phyloP scores from a whole-genome alignment of 257 asterid species.

The Solanum boliviense region DNA sequence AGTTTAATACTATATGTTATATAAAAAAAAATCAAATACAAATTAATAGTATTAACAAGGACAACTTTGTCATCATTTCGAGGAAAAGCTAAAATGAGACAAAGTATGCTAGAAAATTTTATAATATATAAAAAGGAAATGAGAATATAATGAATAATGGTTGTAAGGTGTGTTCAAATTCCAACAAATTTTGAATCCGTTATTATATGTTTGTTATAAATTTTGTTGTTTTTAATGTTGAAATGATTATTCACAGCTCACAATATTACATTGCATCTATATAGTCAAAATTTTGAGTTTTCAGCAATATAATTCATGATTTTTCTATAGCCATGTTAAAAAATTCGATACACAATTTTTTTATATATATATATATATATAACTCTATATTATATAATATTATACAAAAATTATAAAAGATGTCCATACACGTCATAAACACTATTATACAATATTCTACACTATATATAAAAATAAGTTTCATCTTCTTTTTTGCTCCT shows the following conservation, averaged over 20 bases:
- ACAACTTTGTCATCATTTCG: conserved; percentile 5
- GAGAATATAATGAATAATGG: not conserved
- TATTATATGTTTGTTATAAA: too few species aligned
- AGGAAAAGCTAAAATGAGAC: not conserved
- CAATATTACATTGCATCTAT: not conserved
- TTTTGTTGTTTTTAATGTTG: not conserved
- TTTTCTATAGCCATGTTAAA: not conserved
- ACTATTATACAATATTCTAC: too few species aligned
- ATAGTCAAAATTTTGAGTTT: not conserved
- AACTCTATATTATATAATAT: too few species aligned
- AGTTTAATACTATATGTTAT: not conserved
- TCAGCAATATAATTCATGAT: not conserved
- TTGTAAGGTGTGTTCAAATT: not conserved
- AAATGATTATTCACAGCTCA: not conserved
- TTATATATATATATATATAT: too few species aligned
- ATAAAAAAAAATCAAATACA: not conserved
- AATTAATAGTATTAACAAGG: not conserved
- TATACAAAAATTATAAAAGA: too few species aligned
- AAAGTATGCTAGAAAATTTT: not conserved
- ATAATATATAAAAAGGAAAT: not conserved
- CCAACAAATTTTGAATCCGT: not conserved
- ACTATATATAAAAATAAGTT: too few species aligned
- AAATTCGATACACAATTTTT: too few species aligned
- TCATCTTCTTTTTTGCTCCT: too few species aligned
- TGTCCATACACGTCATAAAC: too few species aligned